Percentiles rank a stretch among this genome's conserved stretches.
Conservation (phyloP, 2,329 filamentous ascomycete genomes). For the Colletotrichum australisinense region DNA sequence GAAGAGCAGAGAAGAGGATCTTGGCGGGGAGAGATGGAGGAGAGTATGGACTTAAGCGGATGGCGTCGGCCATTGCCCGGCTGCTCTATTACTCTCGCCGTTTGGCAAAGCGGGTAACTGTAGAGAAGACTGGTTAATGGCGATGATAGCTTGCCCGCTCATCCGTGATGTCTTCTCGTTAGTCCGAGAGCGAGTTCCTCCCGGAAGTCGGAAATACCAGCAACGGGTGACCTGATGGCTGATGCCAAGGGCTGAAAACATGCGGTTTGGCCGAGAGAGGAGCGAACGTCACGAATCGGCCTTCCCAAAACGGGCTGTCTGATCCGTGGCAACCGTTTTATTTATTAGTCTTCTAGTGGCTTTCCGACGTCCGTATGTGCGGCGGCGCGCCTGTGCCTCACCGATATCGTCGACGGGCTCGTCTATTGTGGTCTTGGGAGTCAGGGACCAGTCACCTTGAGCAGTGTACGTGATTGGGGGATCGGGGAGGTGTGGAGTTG, state of each 20-base stretch:
- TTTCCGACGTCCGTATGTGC: background rate
- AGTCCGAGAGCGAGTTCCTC: background rate
- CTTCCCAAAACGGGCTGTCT: conserved; percentile 27
- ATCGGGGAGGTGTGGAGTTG: background rate
- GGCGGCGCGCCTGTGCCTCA: background rate
- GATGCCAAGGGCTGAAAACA: conserved; percentile 27
- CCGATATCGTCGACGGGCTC: conserved; percentile 23
- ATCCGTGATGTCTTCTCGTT: background rate
- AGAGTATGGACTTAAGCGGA: background rate
- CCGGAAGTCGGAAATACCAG: background rate
- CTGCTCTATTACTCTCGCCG: background rate
- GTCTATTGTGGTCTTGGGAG: background rate
- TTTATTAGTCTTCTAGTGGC: background rate
- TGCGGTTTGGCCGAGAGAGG: conserved; percentile 13
- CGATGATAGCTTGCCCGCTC: background rate
- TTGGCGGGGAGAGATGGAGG: background rate
- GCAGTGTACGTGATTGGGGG: background rate
- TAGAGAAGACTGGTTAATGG: background rate
- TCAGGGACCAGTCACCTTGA: conserved; percentile 4
- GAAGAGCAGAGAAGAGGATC: background rate
- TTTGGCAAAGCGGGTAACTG: background rate
- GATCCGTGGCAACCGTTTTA: background rate
- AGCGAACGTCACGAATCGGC: background rate
- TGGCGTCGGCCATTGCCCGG: background rate
- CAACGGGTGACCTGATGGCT: conserved; percentile 7